Percentiles rank a stretch among this genome's conserved stretches.
Conservation (phyloP, 495 filamentous ascomycete genomes). For the Xylona heveae region DNA sequence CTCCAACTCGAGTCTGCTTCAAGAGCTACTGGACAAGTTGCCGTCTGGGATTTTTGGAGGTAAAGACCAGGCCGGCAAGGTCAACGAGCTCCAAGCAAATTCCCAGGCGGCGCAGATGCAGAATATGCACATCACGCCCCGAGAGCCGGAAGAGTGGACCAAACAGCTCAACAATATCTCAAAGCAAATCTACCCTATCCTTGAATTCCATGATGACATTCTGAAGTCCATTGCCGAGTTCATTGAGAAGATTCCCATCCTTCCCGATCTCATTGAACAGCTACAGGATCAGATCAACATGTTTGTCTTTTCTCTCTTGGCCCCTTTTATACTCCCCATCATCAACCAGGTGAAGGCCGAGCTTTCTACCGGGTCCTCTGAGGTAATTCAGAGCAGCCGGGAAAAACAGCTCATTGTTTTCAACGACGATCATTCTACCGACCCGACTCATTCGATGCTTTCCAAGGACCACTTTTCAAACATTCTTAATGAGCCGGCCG, state of each 20-base stretch:
- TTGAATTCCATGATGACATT: constrained; percentile 74
- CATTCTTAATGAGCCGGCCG: constrained; percentile 72
- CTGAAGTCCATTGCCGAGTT: constrained; percentile 56
- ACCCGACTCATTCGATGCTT: constrained; percentile 92
- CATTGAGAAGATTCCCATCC: constrained; percentile 58
- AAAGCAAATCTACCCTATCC: constrained; percentile 59
- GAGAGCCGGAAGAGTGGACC: constrained; percentile 57
- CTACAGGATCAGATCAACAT: constrained; percentile 34
- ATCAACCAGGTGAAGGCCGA: constrained; percentile 70
- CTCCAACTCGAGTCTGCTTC: constrained; percentile 37
- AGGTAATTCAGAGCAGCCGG: constrained; percentile 62
- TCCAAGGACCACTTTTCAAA: constrained; percentile 38
- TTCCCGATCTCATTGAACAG: constrained; percentile 35
- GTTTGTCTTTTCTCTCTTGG: constrained; percentile 71
- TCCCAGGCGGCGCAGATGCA: constrained; percentile 36
- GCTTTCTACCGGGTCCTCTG: constrained; percentile 60
- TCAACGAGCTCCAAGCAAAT: constrained; percentile 28
- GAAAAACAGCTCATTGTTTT: constrained; percentile 72
- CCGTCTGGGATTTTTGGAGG: constrained; percentile 54
- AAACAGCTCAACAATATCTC: constrained; percentile 40
- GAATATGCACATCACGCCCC: constrained; percentile 41
- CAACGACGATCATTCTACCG: constrained; percentile 44
- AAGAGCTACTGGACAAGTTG: constrained; percentile 55
- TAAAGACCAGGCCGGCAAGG: constrained; percentile 45
- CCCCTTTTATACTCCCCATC: constrained; percentile 68